These are phyloP conservation scores for Chrysanthemum makinoi DNA, from an alignment of 129 eudicot species.

Conservation along the genomic window DNA sequence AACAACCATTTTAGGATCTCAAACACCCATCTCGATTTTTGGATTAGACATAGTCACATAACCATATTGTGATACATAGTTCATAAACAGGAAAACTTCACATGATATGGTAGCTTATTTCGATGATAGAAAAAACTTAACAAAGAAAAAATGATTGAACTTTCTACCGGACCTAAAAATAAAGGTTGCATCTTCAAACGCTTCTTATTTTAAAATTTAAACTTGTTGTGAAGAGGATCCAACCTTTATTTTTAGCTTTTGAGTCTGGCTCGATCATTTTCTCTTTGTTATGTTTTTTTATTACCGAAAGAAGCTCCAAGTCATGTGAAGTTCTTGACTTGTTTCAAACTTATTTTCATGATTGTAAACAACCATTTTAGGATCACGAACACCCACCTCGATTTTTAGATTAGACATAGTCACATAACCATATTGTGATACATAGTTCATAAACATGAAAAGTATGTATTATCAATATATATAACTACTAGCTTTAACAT, in stretches of 20 bases:
- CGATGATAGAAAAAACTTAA: constrained; percentile 52
- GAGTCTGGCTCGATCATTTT: constrained; percentile 50
- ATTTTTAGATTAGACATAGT: no score
- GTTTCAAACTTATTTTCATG: constrained; percentile 40
- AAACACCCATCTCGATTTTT: not conserved
- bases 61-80: no score
- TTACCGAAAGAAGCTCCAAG: constrained; percentile 64
- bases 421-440: no score
- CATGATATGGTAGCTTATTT: constrained; percentile 60
- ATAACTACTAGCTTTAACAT: no score
- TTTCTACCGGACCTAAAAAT: constrained; percentile 52
- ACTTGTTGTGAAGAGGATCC: no score
- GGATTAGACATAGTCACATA: no score
- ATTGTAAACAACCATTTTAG: constrained; percentile 13
- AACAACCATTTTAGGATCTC: not conserved
- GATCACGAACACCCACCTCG: not conserved
- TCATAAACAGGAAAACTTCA: constrained; percentile 31
- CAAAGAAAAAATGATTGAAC: constrained; percentile 49
- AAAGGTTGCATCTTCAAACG: constrained; percentile 8
- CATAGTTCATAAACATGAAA: no score
- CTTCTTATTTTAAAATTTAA: no score
- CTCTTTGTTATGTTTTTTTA: constrained; percentile 51
- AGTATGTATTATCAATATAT: no score
- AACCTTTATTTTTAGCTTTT: constrained; percentile 69
- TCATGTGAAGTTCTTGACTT: constrained; percentile 52